phyloP scores from a whole-genome alignment of 179 eudicot species.

The Nepenthes alata region DNA sequence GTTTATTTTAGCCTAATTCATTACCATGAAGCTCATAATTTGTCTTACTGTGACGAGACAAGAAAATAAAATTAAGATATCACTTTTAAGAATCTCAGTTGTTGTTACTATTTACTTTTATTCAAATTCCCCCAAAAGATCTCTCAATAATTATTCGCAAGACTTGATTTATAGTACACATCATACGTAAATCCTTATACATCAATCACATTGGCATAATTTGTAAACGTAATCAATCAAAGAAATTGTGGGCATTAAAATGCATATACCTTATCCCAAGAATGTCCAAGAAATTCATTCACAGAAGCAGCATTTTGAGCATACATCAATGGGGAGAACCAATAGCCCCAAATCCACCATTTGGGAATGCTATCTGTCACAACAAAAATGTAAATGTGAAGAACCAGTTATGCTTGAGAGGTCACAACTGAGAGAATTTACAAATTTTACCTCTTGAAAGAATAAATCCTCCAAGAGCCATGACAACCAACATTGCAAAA shows the following conservation, averaged over 20 bases:
- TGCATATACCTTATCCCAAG: conserved; percentile 67
- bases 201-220: no score
- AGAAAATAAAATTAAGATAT: no score
- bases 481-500: conserved; percentile 67
- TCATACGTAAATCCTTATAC: no score
- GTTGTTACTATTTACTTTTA: no score
- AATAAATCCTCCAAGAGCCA: conserved; percentile 80
- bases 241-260: background rate
- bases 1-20: no score
- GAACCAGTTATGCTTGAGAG: background rate
- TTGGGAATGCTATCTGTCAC: conserved; percentile 64
- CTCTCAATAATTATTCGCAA: no score
- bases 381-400: conserved; percentile 5
- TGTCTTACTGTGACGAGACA: no score
- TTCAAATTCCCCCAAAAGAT: no score
- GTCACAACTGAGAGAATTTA: conserved; percentile 2
- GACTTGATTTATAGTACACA: no score
- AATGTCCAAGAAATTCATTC: conserved; percentile 76
- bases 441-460: conserved; percentile 47
- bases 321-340: conserved; percentile 98
- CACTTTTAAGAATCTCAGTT: no score
- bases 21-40: no score
- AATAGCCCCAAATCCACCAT: conserved; percentile 96
- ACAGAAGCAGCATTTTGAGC: conserved; percentile 95
- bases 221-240: background rate